Evolutionary conservation across 495 filamentous ascomycete genomes (phyloP).

Genomic region (Xylaria grammica): DNA sequence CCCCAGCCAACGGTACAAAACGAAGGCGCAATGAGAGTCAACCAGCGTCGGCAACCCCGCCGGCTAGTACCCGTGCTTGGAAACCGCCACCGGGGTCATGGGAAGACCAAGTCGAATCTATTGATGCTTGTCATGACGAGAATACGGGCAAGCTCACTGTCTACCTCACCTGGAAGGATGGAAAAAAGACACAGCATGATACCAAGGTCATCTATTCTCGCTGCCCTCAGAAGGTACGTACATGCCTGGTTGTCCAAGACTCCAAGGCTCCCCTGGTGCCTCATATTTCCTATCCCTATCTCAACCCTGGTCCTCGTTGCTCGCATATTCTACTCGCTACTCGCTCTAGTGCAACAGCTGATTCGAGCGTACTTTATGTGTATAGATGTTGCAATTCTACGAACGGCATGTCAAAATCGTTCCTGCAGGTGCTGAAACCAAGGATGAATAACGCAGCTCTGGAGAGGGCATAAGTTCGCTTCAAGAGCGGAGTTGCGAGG

Average conservation of each 20-base stretch:
- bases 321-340: not conserved
- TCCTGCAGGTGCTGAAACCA: slow-evolving; percentile 21
- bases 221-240: slow-evolving; percentile 64
- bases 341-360: not conserved
- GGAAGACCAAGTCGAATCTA: slow-evolving; percentile 60
- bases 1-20: slow-evolving; percentile 40
- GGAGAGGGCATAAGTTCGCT: not conserved
- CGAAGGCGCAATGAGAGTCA: slow-evolving; percentile 44
- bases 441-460: slow-evolving; percentile 21
- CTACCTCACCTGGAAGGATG: slow-evolving; percentile 61
- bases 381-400: slow-evolving; percentile 66
- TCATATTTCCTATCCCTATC: too few relatives aligned
- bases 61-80: slow-evolving; percentile 48
- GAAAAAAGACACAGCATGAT: slow-evolving; percentile 64
- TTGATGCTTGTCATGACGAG: slow-evolving; percentile 63
- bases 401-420: slow-evolving; percentile 62
- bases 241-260: not conserved
- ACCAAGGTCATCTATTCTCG: slow-evolving; percentile 60
- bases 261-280: not conserved
- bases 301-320: not conserved
- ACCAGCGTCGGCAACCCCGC: slow-evolving; percentile 42
- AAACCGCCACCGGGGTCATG: slow-evolving; percentile 61
- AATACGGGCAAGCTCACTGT: slow-evolving; percentile 53
- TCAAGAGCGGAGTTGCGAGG: not conserved
- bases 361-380: not conserved